Conservation (phyloP, 1,284 basidiomycete species). For the Rhizoctonia solani region DNA sequence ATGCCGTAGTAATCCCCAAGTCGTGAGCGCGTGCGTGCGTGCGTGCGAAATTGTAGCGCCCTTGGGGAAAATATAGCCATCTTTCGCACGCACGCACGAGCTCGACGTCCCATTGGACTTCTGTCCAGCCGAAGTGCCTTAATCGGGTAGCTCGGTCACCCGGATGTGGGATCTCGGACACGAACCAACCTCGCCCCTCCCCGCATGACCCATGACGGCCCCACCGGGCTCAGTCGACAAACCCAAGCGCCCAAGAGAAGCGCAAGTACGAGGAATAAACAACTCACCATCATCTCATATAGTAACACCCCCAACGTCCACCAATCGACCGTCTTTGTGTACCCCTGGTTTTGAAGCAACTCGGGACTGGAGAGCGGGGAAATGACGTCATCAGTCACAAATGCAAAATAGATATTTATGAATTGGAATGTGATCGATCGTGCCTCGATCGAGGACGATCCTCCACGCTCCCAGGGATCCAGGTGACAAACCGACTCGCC, state of each 20-base stretch:
- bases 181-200: not conserved
- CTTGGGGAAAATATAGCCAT: too few species aligned
- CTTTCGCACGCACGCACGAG: too few species aligned
- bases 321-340: slow-evolving; percentile 99
- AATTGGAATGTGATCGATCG: not conserved
- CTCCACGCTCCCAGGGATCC: not conserved
- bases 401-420: not conserved
- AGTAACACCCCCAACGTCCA: slow-evolving; percentile 98
- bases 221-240: not conserved
- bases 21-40: not conserved
- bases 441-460: not conserved
- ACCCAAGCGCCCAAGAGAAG: not conserved
- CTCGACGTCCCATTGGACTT: too few species aligned
- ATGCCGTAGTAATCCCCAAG: not conserved
- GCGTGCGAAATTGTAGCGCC: not conserved
- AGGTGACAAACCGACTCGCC: not conserved
- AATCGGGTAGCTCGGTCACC: too few species aligned
- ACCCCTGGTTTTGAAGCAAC: slow-evolving; percentile 93
- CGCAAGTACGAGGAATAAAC: not conserved
- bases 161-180: not conserved
- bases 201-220: not conserved
- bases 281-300: slow-evolving; percentile 93
- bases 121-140: too few species aligned
- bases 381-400: slow-evolving; percentile 2
- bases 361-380: slow-evolving; percentile 60